These are phyloP conservation scores for Cyanodermella asteris DNA, from an alignment of 2,329 filamentous ascomycete species.

Conservation along the genomic window DNA sequence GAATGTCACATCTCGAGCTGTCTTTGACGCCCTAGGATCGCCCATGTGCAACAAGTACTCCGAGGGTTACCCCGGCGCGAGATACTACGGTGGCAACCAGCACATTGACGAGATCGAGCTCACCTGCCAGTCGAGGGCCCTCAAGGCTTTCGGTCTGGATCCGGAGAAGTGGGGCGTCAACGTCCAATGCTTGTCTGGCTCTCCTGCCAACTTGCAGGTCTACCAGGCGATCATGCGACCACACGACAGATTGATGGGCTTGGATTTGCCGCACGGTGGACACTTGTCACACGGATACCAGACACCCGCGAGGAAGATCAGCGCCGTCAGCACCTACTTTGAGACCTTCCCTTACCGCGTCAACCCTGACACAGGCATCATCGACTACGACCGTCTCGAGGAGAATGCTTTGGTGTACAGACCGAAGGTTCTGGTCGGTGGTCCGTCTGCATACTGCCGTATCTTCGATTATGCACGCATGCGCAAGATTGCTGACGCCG, in stretches of 20 bases:
- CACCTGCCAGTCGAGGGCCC: conserved; percentile 82
- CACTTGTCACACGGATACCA: conserved; percentile 96
- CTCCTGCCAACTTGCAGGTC: conserved; percentile 90
- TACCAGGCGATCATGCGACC: conserved; percentile 88
- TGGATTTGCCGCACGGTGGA: conserved; percentile 82
- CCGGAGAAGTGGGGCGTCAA: conserved; percentile 92
- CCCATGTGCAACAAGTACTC: conserved; percentile 99
- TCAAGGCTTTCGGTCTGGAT: conserved; percentile 76
- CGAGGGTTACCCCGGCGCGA: conserved; percentile 90
- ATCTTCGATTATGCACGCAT: conserved; percentile 89
- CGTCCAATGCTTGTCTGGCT: conserved; percentile 81
- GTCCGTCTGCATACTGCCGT: conserved; percentile 86
- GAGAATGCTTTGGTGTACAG: conserved; percentile 73
- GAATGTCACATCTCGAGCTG: conserved; percentile 95
- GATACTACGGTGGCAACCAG: conserved; percentile 98
- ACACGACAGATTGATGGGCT: conserved; percentile 89
- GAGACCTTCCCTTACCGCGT: conserved; percentile 92
- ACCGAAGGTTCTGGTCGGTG: conserved; percentile 87
- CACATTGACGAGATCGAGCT: conserved; percentile 94
- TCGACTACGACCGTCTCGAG: conserved; percentile 85
- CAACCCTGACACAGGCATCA: conserved; percentile 72
- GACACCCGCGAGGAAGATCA: conserved; percentile 83
- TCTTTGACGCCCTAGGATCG: conserved; percentile 89
- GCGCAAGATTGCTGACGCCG: conserved; percentile 74
- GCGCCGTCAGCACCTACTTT: conserved; percentile 97